Evolutionary conservation across 2,329 filamentous ascomycete genomes (phyloP).

Genomic region (Colletotrichum eremochloae): DNA sequence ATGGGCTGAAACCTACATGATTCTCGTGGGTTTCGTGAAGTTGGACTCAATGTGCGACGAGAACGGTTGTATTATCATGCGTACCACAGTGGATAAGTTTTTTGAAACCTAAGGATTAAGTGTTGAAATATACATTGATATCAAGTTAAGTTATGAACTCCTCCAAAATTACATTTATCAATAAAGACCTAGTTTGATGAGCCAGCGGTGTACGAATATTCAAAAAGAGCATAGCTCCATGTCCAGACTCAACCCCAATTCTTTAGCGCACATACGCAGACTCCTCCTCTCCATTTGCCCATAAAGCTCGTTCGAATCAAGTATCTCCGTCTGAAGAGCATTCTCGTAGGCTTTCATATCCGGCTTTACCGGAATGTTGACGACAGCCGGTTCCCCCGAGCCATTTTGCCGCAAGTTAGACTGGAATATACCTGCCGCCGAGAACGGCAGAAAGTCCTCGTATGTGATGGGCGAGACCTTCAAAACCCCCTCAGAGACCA

Average conservation of each 20-base stretch:
- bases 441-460: constrained; percentile 67
- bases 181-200: background rate
- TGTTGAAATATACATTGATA: too few species aligned
- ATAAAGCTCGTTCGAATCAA: constrained; percentile 41
- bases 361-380: background rate
- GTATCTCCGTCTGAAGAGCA: constrained; percentile 31
- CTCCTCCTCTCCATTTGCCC: constrained; percentile 13
- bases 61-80: too few species aligned
- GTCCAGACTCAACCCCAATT: background rate
- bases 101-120: too few species aligned
- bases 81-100: too few species aligned
- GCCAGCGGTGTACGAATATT: background rate
- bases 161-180: background rate
- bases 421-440: constrained; percentile 65
- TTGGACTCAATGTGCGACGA: too few species aligned
- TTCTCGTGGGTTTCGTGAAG: too few species aligned
- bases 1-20: too few species aligned
- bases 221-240: background rate
- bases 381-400: constrained; percentile 10
- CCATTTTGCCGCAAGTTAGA: constrained; percentile 53
- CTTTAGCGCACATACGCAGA: constrained; percentile 10
- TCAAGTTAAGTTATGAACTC: too few species aligned
- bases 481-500: constrained; percentile 52
- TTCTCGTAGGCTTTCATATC: constrained; percentile 40
- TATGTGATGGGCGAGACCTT: constrained; percentile 61